A percentile compares a stretch with the other conserved stretches of the same genome.
These are phyloP conservation scores for Paxillus involutus DNA, from an alignment of 768 basidiomycete genomes.

Conservation along the genomic window DNA sequence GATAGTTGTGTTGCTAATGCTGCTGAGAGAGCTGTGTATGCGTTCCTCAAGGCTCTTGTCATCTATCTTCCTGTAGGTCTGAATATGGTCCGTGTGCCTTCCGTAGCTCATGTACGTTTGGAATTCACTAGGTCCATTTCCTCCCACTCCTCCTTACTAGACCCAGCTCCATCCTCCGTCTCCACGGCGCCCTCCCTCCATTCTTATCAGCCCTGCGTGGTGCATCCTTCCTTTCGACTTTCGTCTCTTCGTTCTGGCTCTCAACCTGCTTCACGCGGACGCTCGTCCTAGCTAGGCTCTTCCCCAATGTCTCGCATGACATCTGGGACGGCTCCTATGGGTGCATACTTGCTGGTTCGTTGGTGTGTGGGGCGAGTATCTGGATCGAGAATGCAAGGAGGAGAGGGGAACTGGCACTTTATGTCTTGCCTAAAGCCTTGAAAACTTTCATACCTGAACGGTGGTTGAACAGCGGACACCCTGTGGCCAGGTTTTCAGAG, in stretches of 20 bases:
- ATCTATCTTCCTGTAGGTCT: conserved; percentile 71
- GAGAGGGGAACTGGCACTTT: conserved; percentile 77
- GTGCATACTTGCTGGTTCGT: conserved; percentile 61
- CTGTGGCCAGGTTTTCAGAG: conserved; percentile 46
- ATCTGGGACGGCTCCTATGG: conserved; percentile 81
- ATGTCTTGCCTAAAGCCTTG: conserved; percentile 72
- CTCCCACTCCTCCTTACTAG: conserved; percentile 62
- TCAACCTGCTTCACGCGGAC: conserved; percentile 71
- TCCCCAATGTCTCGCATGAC: conserved; percentile 71
- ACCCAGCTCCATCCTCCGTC: conserved; percentile 51
- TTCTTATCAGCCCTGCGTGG: conserved; percentile 58
- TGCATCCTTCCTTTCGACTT: conserved; percentile 69
- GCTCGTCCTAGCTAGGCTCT: conserved; percentile 56
- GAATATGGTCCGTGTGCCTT: neutral
- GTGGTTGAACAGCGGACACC: conserved; percentile 48
- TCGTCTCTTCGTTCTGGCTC: conserved; percentile 71
- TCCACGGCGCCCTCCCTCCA: conserved; percentile 39
- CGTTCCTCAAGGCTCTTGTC: conserved; percentile 60
- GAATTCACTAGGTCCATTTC: conserved; percentile 59
- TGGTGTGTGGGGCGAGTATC: conserved; percentile 73
- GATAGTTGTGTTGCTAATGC: conserved; percentile 64
- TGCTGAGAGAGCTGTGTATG: conserved; percentile 48
- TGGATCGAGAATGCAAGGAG: conserved; percentile 73
- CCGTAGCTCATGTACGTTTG: neutral
- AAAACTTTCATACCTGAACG: conserved; percentile 58